These are phyloP conservation scores for Cyathus olla DNA, from an alignment of 1,284 basidiomycete species.

Conservation along the genomic window DNA sequence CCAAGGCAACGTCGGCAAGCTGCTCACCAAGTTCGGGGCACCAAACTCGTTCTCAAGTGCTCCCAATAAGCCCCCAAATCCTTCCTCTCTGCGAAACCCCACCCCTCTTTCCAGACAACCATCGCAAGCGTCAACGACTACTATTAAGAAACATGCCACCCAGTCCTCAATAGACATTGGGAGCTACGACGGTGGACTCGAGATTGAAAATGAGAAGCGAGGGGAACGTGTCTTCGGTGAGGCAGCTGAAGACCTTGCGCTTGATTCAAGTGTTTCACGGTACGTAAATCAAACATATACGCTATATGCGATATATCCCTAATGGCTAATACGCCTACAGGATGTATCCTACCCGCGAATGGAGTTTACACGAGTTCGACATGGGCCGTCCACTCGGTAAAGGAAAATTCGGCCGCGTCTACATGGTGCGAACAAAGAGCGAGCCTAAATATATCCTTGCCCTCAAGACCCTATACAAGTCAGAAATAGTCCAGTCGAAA, in stretches of 20 bases:
- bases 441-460: conserved; percentile 95
- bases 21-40: conserved; percentile 75
- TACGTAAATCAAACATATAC: conserved; percentile 46
- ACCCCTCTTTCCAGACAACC: conserved; percentile 21
- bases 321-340: conserved; percentile 42
- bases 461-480: conserved; percentile 98
- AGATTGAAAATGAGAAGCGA: conserved; percentile 80
- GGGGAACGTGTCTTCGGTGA: conserved; percentile 75
- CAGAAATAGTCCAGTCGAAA: conserved; percentile 89
- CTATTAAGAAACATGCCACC: conserved; percentile 16
- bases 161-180: conserved; percentile 75
- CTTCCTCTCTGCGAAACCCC: conserved; percentile 53
- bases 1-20: conserved; percentile 69
- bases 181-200: conserved; percentile 88
- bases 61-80: conserved; percentile 45
- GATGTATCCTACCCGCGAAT: conserved; percentile 80
- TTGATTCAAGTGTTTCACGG: conserved; percentile 80
- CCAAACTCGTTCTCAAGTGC: conserved; percentile 56
- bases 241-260: conserved; percentile 78
- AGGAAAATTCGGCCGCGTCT: conserved; percentile 98
- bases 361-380: conserved; percentile 90
- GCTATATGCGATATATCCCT: not conserved
- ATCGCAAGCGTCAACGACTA: conserved; percentile 21
- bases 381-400: conserved; percentile 97
- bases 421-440: conserved; percentile 95